Base-by-base conservation (phyloP, 1,139 yeast genomes). In the Dujonia santamariae region DNA sequence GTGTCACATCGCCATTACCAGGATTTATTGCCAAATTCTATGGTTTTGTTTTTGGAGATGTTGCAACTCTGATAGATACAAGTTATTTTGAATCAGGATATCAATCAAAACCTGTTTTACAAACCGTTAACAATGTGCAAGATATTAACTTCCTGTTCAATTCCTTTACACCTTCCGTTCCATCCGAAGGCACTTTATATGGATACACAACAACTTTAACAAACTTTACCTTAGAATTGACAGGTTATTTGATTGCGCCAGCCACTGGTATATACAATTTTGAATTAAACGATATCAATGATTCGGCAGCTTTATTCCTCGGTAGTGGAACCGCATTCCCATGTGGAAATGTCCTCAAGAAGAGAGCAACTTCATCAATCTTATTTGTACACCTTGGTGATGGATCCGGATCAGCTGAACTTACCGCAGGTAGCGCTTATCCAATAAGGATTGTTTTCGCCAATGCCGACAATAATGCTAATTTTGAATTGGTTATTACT, bases 181-280 rank as follows among this genome's bases (percentile, higher is more conserved):
- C 30, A 8, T 7, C 26, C 6, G 7, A 6, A 7, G 13, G 21
- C 19, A 7, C 13, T 5, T 11, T 29, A 9, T 15, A 15, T 9
- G 29, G 15, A 5, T 15, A 11, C 18, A 12, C 9, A n/a, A 6
- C 19, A 12, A 19, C 32, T 6, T 29, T 29, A 17, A 19, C 49
- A 4, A 46, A 52, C 33, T 46, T 52, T 29, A 43, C 47, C 19
- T 27, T 50, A 7, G 57, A 50, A 40, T 37, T 51, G 12, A 41
- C 47, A n/a, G 59, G 58, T 32, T 56, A 54, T 29, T 48, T 55
- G 36, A 22, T 32, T 6, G 45, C 61, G 16, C 36, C 38, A 5
- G 28, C 25, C 13, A 39, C 50, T 12, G 63, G 62, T 39, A 34
- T 42, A 6, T 56, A 54, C 33, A 41, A 45, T 1, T 44, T 56